These are phyloP conservation scores for Metschnikowia continentalis DNA, from an alignment of 805 yeast species.

Conservation along the genomic window DNA sequence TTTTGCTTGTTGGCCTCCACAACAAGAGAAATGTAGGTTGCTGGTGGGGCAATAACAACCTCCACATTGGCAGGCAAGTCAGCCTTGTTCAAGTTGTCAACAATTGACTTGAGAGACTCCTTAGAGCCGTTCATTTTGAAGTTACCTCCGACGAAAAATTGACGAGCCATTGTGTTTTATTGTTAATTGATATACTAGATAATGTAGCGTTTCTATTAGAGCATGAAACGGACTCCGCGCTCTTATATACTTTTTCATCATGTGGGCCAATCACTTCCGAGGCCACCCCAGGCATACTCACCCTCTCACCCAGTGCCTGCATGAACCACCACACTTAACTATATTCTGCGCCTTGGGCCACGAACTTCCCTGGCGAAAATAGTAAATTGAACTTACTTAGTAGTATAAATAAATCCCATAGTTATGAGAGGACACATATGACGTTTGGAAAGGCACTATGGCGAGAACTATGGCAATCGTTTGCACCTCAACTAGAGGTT, in stretches of 20 bases:
- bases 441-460: too few relatives aligned
- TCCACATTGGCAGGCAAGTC: conserved; percentile 73
- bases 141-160: conserved; percentile 98
- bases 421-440: too few relatives aligned
- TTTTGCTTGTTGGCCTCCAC: conserved; percentile 62
- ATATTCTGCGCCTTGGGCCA: conserved; percentile 2
- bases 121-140: conserved; percentile 97
- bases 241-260: conserved; percentile 7
- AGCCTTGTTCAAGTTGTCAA: conserved; percentile 77
- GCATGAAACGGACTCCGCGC: conserved; percentile 3
- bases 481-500: not conserved
- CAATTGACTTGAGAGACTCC: conserved; percentile 76
- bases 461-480: not conserved
- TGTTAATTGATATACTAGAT: not conserved
- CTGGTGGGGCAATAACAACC: conserved; percentile 96
- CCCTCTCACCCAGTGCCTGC: conserved; percentile 1
- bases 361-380: not conserved
- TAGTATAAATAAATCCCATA: not conserved
- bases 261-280: conserved; percentile 13
- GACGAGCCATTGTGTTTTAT: conserved; percentile 58
- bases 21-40: conserved; percentile 82
- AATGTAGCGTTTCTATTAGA: not conserved
- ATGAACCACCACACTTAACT: not conserved
- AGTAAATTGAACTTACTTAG: not conserved
- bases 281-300: conserved; percentile 8